Evolutionary conservation across 2,329 filamentous ascomycete genomes (phyloP), one percentile per base, ranked within the genome.

Genomic region (Botrytis aclada): DNA sequence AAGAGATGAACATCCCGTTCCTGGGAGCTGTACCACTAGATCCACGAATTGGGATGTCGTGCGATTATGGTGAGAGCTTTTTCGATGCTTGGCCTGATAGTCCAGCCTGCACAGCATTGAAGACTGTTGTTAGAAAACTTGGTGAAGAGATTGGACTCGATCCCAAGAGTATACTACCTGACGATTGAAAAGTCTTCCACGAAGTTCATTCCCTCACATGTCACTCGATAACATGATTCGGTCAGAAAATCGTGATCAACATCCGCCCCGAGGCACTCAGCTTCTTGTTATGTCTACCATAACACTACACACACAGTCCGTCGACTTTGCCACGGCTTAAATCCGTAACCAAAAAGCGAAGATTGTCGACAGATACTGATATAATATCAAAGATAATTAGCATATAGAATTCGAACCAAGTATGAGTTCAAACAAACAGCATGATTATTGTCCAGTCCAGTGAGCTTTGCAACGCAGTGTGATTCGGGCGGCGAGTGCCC

Each of bases 21-120:
- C 83, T 99, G 39, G 96, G 96, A 0, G 88, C 92, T 20, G 95
- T 99, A 20, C 96, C 96, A 54, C 84, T 99, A 70, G 96, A 99
- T 80, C 95, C 96, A 5, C 86, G 95, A 75, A 97, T 99, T 77
- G 93, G 96, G 14, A 97, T 98, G 93, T 92, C 95, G 4, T 98
- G 95, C 80, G 96, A 99, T 82, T 98, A 93, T 82, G 96, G 97
- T 8, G 96, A 99, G 88, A 98, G 94, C 82, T 99, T 97, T 83
- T 93, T 98, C 80, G 95, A 98, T 80, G 91, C 90, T 37, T 99
- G 94, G 82, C 94, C 95, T 0, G 95, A 98, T 78, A 97, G 94
- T 77, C 95, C 96, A 47, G 95, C 96, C 1, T 97, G 94, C 79
- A 85, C 87, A 77, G 95, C 95, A 4, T 88, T 99, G 74, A 91